Conservation (phyloP, 2,329 filamentous ascomycete genomes). For the Amylocarpus encephaloides region DNA sequence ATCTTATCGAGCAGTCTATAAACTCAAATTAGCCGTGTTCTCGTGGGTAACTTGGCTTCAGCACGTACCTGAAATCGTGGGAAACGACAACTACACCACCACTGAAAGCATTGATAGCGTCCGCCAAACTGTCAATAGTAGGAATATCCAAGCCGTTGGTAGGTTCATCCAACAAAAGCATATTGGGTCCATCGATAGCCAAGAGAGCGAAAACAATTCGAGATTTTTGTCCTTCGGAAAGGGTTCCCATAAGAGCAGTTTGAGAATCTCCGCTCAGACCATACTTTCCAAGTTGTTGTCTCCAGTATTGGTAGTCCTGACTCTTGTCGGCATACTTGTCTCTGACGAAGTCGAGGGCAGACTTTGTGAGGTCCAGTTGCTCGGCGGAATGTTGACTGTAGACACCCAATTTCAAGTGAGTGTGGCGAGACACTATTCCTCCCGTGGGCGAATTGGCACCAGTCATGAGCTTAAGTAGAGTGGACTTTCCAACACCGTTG, state of each 20-base stretch:
- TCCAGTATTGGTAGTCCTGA: slow-evolving; percentile 99
- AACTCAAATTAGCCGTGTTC: slow-evolving; percentile 31
- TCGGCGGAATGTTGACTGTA: slow-evolving; percentile 99
- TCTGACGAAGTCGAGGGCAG: slow-evolving; percentile 91
- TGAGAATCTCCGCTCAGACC: slow-evolving; percentile 89
- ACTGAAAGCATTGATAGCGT: slow-evolving; percentile 89
- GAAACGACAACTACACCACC: slow-evolving; percentile 97
- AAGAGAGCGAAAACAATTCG: slow-evolving; percentile 96
- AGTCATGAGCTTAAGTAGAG: slow-evolving; percentile 91
- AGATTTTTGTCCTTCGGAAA: slow-evolving; percentile 96
- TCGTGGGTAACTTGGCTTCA: background rate
- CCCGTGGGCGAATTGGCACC: slow-evolving; percentile 82
- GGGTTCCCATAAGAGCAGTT: slow-evolving; percentile 94
- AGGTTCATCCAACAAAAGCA: slow-evolving; percentile 95
- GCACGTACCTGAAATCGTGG: slow-evolving; percentile 90
- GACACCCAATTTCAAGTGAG: slow-evolving; percentile 94
- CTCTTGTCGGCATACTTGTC: slow-evolving; percentile 86
- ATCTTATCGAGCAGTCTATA: slow-evolving; percentile 92
- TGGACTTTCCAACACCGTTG: slow-evolving; percentile 99
- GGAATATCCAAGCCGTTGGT: slow-evolving; percentile 99
- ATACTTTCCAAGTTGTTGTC: slow-evolving; percentile 92
- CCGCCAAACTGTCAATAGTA: slow-evolving; percentile 93
- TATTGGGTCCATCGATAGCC: slow-evolving; percentile 93
- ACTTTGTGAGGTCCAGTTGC: slow-evolving; percentile 97
- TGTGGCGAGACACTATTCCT: slow-evolving; percentile 83